Conservation (phyloP, 805 yeast genomes). For the Wickerhamomyces mucosus region DNA sequence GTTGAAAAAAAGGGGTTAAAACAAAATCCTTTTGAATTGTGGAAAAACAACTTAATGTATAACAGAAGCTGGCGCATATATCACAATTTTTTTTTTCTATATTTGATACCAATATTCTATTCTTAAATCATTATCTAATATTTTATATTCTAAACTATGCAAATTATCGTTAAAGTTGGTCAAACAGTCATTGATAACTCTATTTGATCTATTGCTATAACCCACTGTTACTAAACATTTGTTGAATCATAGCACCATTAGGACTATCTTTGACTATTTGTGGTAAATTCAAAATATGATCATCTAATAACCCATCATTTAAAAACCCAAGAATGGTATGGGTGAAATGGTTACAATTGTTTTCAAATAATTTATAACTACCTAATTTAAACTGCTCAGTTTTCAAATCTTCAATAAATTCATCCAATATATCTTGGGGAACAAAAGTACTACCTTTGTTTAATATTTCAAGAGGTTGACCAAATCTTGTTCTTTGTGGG, state of each 20-base stretch:
- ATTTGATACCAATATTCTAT: no score
- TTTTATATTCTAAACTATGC: no score
- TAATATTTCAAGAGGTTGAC: slow-evolving; percentile 42
- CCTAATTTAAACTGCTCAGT: slow-evolving; percentile 29
- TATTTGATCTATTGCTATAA: no score
- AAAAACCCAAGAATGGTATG: slow-evolving; percentile 47
- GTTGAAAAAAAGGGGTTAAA: no score
- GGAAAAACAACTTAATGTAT: no score
- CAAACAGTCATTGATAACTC: no score
- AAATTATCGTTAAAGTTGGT: no score
- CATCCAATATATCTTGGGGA: slow-evolving; percentile 41
- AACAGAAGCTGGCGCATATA: no score
- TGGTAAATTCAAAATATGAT: slow-evolving; percentile 42
- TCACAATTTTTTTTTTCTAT: no score
- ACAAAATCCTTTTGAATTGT: no score
- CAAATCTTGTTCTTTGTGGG: slow-evolving; percentile 39
- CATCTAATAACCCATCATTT: slow-evolving; percentile 46
- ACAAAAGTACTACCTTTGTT: slow-evolving; percentile 46
- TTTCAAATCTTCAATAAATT: slow-evolving; percentile 40
- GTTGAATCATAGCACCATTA: slow-evolving; percentile 38
- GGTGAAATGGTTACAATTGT: slow-evolving; percentile 63
- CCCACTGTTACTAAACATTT: slow-evolving; percentile 21
- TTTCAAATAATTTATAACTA: slow-evolving; percentile 46
- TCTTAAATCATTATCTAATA: no score
- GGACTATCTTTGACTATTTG: slow-evolving; percentile 40